phyloP scores from a whole-genome alignment of 345 rosid species.

The Eucalyptus marginata region DNA sequence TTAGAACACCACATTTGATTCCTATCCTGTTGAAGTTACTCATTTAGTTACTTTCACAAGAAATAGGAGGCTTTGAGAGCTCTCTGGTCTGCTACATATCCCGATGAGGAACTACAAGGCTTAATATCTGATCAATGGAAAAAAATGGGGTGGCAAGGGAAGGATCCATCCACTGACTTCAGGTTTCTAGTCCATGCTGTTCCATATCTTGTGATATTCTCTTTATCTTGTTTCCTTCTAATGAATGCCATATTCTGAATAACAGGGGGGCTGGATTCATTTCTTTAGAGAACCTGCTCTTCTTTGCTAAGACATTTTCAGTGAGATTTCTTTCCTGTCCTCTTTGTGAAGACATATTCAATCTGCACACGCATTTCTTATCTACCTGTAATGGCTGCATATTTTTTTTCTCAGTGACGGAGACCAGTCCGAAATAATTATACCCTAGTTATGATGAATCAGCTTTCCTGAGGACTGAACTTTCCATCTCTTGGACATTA shows the following conservation, averaged over 20 bases:
- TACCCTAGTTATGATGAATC: neutral
- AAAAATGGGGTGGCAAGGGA: slow-evolving; percentile 98
- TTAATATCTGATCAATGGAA: slow-evolving; percentile 92
- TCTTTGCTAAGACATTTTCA: slow-evolving; percentile 84
- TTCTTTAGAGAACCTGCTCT: slow-evolving; percentile 81
- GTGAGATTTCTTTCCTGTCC: slow-evolving; percentile 18
- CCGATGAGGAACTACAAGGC: slow-evolving; percentile 58
- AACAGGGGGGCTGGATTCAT: slow-evolving; percentile 93
- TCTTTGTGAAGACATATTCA: neutral
- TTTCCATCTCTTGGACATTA: neutral
- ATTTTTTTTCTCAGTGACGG: neutral
- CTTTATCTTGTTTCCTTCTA: neutral
- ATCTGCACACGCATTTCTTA: neutral
- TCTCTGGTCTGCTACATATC: slow-evolving; percentile 72
- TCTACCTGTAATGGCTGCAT: neutral
- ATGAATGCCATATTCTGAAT: neutral
- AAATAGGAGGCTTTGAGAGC: slow-evolving; percentile 75
- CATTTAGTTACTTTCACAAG: neutral
- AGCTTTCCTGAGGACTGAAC: neutral
- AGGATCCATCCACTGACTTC: slow-evolving; percentile 93
- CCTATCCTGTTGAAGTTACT: neutral
- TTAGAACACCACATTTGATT: neutral
- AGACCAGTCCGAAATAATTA: neutral
- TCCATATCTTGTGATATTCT: neutral
- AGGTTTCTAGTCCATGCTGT: slow-evolving; percentile 18